These are phyloP conservation scores for Aureobasidium sp. DNA, from an alignment of 2,329 filamentous ascomycete species.

Conservation along the genomic window DNA sequence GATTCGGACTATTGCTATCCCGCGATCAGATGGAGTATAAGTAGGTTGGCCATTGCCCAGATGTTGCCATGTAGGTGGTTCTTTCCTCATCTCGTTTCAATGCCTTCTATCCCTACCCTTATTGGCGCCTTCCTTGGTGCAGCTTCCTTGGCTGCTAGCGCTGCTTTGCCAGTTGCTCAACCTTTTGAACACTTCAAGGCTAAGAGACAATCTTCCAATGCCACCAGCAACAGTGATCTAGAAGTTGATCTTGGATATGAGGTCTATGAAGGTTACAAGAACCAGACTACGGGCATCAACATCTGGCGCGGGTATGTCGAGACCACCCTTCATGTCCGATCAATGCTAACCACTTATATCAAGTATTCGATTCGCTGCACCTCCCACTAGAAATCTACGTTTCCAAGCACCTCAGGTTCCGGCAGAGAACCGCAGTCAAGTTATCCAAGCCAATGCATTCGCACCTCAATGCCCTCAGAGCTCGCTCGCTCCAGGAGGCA, in stretches of 20 bases:
- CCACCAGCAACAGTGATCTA: neutral
- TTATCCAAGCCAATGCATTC: conserved; percentile 16
- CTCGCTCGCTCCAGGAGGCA: neutral
- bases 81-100: neutral
- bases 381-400: conserved; percentile 18
- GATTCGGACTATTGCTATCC: neutral
- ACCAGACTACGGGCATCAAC: conserved; percentile 7
- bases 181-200: conserved; percentile 9
- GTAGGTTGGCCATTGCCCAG: neutral
- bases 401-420: conserved; percentile 23
- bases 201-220: neutral
- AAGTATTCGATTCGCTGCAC: conserved; percentile 21
- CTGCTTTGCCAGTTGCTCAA: neutral
- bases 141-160: conserved; percentile 1
- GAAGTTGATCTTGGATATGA: conserved; percentile 12
- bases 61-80: neutral
- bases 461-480: conserved; percentile 19
- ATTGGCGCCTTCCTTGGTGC: neutral
- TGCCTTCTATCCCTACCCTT: neutral
- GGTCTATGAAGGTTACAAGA: conserved; percentile 6
- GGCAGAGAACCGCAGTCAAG: conserved; percentile 16
- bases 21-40: neutral
- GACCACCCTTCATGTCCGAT: neutral
- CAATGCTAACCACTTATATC: neutral
- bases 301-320: conserved; percentile 11